phyloP scores from a whole-genome alignment of 495 filamentous ascomycete species.

The Aspergillus biplanus region DNA sequence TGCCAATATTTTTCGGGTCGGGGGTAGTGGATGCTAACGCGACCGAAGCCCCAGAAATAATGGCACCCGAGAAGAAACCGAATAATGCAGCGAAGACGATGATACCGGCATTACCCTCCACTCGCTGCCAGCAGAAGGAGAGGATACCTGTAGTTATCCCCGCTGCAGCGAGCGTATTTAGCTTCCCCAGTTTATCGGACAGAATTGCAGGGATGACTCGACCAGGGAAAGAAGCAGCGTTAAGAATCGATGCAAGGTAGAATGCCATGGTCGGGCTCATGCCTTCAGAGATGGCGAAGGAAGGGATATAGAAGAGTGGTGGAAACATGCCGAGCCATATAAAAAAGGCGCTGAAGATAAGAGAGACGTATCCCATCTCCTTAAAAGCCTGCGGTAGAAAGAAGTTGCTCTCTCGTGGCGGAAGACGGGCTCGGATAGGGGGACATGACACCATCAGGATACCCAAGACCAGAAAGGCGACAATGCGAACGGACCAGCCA shows the following conservation, averaged over 20 bases:
- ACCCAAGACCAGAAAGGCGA: conserved; percentile 60
- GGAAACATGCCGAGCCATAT: conserved; percentile 18
- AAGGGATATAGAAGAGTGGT: conserved; percentile 18
- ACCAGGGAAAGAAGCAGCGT: conserved; percentile 18
- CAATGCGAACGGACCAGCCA: conserved; percentile 62
- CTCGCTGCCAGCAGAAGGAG: conserved; percentile 32
- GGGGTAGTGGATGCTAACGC: conserved; percentile 45
- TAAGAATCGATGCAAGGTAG: conserved; percentile 20
- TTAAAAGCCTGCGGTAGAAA: conserved; percentile 46
- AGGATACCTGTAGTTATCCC: conserved; percentile 33
- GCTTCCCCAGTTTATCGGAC: conserved; percentile 16
- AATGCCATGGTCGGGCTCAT: conserved; percentile 16
- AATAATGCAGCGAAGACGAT: conserved; percentile 36
- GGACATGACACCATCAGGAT: conserved; percentile 47
- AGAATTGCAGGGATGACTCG: conserved; percentile 15
- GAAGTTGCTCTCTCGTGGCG: conserved; percentile 45
- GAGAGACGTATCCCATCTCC: conserved; percentile 30
- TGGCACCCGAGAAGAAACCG: conserved; percentile 42
- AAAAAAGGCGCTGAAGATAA: conserved; percentile 14
- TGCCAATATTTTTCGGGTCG: conserved; percentile 51
- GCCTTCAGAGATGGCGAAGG: conserved; percentile 8
- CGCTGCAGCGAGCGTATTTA: conserved; percentile 14
- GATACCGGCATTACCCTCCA: conserved; percentile 31
- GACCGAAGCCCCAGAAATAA: conserved; percentile 49
- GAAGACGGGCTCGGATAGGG: conserved; percentile 47